Conservation (phyloP, 192 early-diverging fungal species). For the Podila epigama region DNA sequence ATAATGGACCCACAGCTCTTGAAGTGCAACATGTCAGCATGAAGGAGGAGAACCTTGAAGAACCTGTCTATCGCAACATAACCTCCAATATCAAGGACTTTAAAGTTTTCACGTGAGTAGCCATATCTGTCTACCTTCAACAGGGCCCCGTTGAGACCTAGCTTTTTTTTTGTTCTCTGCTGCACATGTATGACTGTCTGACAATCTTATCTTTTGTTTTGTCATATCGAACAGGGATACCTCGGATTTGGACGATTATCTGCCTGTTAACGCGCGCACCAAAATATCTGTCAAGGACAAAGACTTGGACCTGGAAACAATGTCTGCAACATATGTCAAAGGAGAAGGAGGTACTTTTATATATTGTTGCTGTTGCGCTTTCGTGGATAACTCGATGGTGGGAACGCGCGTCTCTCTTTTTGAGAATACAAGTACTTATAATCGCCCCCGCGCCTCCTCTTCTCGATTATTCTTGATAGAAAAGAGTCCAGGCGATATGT, state of each 20-base stretch:
- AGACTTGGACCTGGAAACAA: conserved; percentile 9
- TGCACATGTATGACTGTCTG: too few relatives aligned
- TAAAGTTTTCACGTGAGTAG: conserved; percentile 16
- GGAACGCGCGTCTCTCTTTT: too few relatives aligned
- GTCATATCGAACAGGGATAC: conserved; percentile 5
- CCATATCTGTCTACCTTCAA: too few relatives aligned
- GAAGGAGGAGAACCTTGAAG: conserved; percentile 7
- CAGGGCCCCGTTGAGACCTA: too few relatives aligned
- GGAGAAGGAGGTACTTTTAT: conserved; percentile 23
- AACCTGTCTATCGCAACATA: conserved; percentile 13
- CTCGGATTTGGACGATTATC: conserved; percentile 33
- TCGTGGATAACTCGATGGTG: too few relatives aligned
- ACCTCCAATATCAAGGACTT: conserved; percentile 23
- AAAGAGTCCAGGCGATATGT: conserved; percentile 21
- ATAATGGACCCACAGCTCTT: conserved; percentile 22
- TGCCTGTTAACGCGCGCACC: conserved; percentile 15
- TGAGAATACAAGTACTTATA: background rate
- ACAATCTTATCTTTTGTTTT: background rate
- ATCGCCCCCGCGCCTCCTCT: background rate
- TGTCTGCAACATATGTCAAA: conserved; percentile 16
- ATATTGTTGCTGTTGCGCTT: too few relatives aligned
- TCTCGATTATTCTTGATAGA: background rate
- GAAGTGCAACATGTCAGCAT: conserved; percentile 34
- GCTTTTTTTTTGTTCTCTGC: too few relatives aligned
- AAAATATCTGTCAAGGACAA: conserved; percentile 4